Evolutionary conservation across 768 basidiomycete species (phyloP), one percentile per base, ranked within the genome.

Genomic region (Piloderma croceum): DNA sequence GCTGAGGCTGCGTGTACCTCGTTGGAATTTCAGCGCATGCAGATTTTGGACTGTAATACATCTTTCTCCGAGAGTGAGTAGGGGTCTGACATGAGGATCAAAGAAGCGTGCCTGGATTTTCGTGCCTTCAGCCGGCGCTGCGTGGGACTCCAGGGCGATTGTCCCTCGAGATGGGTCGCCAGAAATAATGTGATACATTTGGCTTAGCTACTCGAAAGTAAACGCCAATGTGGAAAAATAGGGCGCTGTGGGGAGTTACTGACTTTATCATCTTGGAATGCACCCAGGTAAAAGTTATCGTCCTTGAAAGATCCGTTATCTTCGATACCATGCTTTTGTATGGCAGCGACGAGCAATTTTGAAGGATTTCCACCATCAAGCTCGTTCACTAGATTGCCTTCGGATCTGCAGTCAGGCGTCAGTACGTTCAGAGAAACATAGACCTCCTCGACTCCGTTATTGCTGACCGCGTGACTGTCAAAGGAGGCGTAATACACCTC

Each of bases 131-230:
- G 48, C 49, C 2, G 81, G 82, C 3, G 79, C 73, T 11, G 60
- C 62, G 17, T 68, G 61, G 2, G 74, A 62, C 17, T 77, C 74
- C 1, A 89, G 62, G 1, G 85, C 76, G 11, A 88, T 68, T 3
- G 71, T 69, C 3, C 86, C 86, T 5, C 80, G 71, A 12, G 77
- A 77, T 2, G 83, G 84, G 51, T 83, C 83, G 3, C 86, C 86
- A 0, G 84, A 79, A 18, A 69, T 76, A 43, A 89, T 79, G 40
- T 62, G 69, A 50, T 74, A 74, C 27, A 81, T 64, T 34, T 71
- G 69, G 17, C 53, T 50, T 3, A 73, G 46, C 74, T 79, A 38
- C 7, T 22, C 24, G 38, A 21, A 23, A n/a, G 38, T 7, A 15
- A 13, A 17, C 32, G 24, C 31, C 5, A 23, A 21, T 13, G 7